Percentiles rank a stretch among this genome's conserved stretches.
phyloP scores from a whole-genome alignment of 1,284 basidiomycete species.

The Puccinia coronata region DNA sequence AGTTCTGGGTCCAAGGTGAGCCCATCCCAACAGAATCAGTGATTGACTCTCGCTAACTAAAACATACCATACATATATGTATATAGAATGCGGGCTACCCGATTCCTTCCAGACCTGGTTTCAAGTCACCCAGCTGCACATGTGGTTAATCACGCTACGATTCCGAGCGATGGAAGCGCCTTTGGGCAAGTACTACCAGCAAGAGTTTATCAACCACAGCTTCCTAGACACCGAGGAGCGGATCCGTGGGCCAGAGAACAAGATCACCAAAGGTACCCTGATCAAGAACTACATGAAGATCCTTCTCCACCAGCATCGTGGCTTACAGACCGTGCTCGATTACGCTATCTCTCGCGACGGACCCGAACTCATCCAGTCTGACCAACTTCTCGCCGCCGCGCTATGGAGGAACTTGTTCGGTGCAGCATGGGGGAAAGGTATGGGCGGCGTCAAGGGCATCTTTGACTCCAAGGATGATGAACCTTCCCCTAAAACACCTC shows the following conservation, averaged over 20 bases:
- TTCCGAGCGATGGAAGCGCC: conserved; percentile 77
- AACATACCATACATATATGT: neutral
- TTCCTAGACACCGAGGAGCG: conserved; percentile 93
- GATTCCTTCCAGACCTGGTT: conserved; percentile 98
- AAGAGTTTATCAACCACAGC: conserved; percentile 89
- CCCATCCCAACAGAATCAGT: neutral
- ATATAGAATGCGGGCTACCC: conserved; percentile 77
- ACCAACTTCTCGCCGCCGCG: conserved; percentile 73
- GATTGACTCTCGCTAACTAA: neutral
- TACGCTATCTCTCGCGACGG: conserved; percentile 69
- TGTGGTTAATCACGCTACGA: conserved; percentile 85
- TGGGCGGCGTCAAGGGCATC: conserved; percentile 59
- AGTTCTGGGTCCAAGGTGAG: conserved; percentile 59
- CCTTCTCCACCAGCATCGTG: conserved; percentile 87
- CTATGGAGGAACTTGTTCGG: conserved; percentile 88
- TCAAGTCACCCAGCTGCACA: conserved; percentile 86
- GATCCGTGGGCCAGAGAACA: conserved; percentile 72
- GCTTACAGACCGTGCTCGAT: conserved; percentile 78
- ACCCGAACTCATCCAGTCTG: neutral
- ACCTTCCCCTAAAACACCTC: conserved; percentile 50
- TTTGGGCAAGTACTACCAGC: conserved; percentile 69
- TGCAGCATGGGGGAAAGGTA: conserved; percentile 59
- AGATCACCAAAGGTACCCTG: conserved; percentile 69
- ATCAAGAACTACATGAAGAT: conserved; percentile 86
- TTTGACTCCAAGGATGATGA: conserved; percentile 45